Conservation (phyloP, 2,329 filamentous ascomycete species). For the Clarireedia paspali region DNA sequence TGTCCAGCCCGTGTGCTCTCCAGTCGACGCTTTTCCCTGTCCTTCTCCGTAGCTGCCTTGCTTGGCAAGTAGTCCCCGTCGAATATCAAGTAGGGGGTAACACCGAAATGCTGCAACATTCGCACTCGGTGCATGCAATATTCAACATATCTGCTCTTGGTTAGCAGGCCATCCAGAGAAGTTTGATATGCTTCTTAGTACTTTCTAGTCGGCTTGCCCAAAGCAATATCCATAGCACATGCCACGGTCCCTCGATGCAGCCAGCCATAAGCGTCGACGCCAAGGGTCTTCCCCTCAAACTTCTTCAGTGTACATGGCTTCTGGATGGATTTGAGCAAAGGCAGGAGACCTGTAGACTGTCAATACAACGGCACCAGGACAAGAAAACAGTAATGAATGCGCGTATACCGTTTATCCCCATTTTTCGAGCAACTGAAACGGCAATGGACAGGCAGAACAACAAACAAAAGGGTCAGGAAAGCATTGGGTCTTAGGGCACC, state of each 20-base stretch:
- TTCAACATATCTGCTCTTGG: slow-evolving; percentile 64
- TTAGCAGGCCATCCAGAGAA: slow-evolving; percentile 2
- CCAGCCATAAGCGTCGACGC: slow-evolving; percentile 98
- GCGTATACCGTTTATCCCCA: slow-evolving; percentile 16
- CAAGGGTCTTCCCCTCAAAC: slow-evolving; percentile 79
- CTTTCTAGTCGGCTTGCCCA: slow-evolving; percentile 82
- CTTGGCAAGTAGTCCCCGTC: slow-evolving; percentile 93
- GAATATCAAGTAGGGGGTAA: slow-evolving; percentile 93
- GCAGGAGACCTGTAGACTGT: slow-evolving; percentile 62
- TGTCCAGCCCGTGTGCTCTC: slow-evolving; percentile 69
- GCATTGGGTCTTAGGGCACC: neutral
- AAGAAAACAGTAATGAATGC: neutral
- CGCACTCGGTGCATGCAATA: slow-evolving; percentile 84
- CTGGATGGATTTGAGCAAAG: slow-evolving; percentile 93
- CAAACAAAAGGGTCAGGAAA: slow-evolving; percentile 14
- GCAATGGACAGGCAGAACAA: slow-evolving; percentile 16
- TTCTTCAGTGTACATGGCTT: slow-evolving; percentile 80
- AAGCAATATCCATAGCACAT: slow-evolving; percentile 84
- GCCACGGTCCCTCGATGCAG: slow-evolving; percentile 86
- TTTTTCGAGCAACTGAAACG: slow-evolving; percentile 15
- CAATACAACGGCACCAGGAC: slow-evolving; percentile 11
- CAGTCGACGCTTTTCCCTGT: slow-evolving; percentile 66
- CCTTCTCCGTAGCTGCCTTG: slow-evolving; percentile 79
- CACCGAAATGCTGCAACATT: slow-evolving; percentile 89
- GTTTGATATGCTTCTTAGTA: slow-evolving; percentile 32